Percentiles rank a stretch among this genome's conserved stretches.
These are phyloP conservation scores for Pestalotiopsis sp. DNA, from an alignment of 2,329 filamentous ascomycete species.

Conservation along the genomic window DNA sequence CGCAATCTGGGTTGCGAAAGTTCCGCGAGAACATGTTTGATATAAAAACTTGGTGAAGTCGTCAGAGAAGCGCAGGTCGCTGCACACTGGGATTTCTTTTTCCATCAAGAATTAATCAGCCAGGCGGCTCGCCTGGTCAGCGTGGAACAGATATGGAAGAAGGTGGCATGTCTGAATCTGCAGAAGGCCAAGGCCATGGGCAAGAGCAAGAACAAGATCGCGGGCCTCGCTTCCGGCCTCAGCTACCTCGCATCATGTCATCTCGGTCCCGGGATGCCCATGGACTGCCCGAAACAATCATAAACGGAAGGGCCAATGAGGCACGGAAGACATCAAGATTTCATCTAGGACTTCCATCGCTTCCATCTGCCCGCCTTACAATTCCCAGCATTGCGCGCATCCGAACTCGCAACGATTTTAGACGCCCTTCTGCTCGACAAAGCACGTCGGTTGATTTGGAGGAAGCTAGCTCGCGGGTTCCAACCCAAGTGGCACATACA, in stretches of 20 bases:
- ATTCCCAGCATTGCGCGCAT: slow-evolving; percentile 41
- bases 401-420: slow-evolving; percentile 36
- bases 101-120: slow-evolving; percentile 9
- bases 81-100: slow-evolving; percentile 7
- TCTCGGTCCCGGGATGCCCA: not conserved
- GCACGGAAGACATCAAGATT: slow-evolving; percentile 50
- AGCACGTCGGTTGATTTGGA: not conserved
- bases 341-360: slow-evolving; percentile 34
- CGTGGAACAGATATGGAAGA: slow-evolving; percentile 8
- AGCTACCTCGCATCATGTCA: not conserved
- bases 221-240: not conserved
- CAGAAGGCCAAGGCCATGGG: not conserved
- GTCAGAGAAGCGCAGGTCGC: not conserved
- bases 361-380: slow-evolving; percentile 42
- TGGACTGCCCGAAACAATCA: slow-evolving; percentile 5
- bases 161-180: not conserved
- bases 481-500: slow-evolving; percentile 2
- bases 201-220: slow-evolving; percentile 4
- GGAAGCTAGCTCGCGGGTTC: not conserved
- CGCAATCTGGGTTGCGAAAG: not conserved
- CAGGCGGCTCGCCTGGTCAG: not conserved
- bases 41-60: not conserved
- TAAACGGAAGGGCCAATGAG: slow-evolving; percentile 29
- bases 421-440: slow-evolving; percentile 16
- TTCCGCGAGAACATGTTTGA: not conserved